These are phyloP conservation scores for Hypoxylon sp. DNA, from an alignment of 2,329 filamentous ascomycete genomes.

Conservation along the genomic window DNA sequence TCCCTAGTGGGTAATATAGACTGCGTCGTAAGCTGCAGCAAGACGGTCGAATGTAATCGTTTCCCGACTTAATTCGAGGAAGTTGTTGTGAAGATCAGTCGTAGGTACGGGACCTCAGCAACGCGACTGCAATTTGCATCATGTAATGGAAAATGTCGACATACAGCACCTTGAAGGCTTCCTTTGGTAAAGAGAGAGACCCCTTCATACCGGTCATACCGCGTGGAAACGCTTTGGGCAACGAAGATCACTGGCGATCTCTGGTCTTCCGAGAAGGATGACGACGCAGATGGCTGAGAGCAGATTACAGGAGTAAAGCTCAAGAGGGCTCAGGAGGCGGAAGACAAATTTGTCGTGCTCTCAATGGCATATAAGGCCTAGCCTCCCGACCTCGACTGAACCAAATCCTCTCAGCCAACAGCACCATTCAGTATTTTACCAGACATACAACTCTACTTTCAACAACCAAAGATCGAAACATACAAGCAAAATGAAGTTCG, in stretches of 20 bases:
- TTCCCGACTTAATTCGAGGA: constrained; percentile 4
- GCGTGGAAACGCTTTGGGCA: constrained; percentile 13
- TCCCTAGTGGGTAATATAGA: constrained; percentile 8
- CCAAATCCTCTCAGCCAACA: constrained; percentile 10
- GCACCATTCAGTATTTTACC: background rate
- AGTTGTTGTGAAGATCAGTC: constrained; percentile 9
- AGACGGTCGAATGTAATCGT: constrained; percentile 7
- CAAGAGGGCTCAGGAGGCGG: constrained; percentile 1
- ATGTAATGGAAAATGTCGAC: constrained; percentile 14
- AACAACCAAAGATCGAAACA: background rate
- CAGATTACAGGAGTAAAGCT: constrained; percentile 6
- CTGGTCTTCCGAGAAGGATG: constrained; percentile 9
- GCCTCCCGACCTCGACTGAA: background rate
- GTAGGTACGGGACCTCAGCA: constrained; percentile 1
- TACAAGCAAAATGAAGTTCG: constrained; percentile 25
- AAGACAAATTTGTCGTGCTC: background rate
- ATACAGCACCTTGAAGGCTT: background rate
- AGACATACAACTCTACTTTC: constrained; percentile 4
- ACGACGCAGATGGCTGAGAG: constrained; percentile 17
- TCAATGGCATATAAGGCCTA: constrained; percentile 9
- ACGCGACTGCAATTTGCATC: constrained; percentile 8
- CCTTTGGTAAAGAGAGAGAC: background rate
- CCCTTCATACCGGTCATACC: background rate
- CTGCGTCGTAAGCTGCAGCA: constrained; percentile 23
- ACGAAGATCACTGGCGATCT: constrained; percentile 17